Conservation (phyloP, 345 rosid genomes). For the Carallia brachiata region DNA sequence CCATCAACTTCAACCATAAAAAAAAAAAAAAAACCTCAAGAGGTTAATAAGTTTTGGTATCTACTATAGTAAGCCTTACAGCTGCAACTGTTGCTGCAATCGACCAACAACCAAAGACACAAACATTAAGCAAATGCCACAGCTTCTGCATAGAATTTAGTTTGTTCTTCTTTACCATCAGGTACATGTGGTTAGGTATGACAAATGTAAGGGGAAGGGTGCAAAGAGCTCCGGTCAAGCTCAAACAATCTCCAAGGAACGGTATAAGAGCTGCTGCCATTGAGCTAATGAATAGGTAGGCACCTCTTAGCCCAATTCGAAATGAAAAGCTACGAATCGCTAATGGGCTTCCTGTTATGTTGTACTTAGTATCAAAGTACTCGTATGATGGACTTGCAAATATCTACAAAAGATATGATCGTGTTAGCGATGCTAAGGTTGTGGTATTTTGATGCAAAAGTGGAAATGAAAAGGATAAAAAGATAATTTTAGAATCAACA, state of each 20-base stretch:
- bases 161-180: slow-evolving; percentile 54
- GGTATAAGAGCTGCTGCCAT: slow-evolving; percentile 82
- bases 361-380: slow-evolving; percentile 81
- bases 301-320: slow-evolving; percentile 65
- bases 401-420: slow-evolving; percentile 40
- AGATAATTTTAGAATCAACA: background rate
- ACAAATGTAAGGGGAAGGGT: slow-evolving; percentile 89
- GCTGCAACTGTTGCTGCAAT: slow-evolving; percentile 72
- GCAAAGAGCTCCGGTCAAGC: slow-evolving; percentile 83
- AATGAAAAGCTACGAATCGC: slow-evolving; percentile 50
- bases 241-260: slow-evolving; percentile 82
- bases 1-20: background rate
- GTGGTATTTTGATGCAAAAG: too few species aligned
- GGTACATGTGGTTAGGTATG: slow-evolving; percentile 86
- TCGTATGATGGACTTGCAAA: slow-evolving; percentile 94
- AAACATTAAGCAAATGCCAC: slow-evolving; percentile 87
- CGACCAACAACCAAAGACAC: slow-evolving; percentile 59
- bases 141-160: slow-evolving; percentile 44
- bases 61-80: slow-evolving; percentile 61
- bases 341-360: slow-evolving; percentile 63
- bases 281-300: slow-evolving; percentile 66
- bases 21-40: slow-evolving; percentile 35
- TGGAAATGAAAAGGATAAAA: too few species aligned
- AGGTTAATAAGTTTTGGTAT: slow-evolving; percentile 69
- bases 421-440: too few species aligned